Evolutionary conservation across 1,284 basidiomycete genomes (phyloP).

Genomic region (Moesziomyces sp.): DNA sequence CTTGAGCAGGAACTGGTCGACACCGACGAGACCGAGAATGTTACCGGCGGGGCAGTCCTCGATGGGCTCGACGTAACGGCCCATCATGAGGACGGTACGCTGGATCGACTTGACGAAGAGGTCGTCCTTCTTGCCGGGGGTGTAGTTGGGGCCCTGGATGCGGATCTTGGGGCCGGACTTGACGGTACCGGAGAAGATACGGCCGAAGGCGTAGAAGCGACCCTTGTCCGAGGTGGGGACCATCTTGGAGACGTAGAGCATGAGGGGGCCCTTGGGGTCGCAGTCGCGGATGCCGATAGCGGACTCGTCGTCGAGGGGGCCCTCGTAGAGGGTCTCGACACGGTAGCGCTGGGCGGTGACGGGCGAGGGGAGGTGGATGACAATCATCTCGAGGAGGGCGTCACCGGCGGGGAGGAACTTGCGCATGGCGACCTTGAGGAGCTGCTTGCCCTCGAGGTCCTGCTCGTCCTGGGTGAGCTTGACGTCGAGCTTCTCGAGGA

Average conservation of each 20-base stretch:
- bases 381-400: slow-evolving; percentile 99
- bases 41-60: slow-evolving; percentile 99
- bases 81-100: slow-evolving; percentile 99
- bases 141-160: slow-evolving; percentile 99
- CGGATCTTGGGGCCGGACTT: slow-evolving; percentile 97
- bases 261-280: slow-evolving; percentile 94
- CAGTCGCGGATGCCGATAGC: slow-evolving; percentile 99
- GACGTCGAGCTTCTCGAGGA: slow-evolving; percentile 97
- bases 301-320: slow-evolving; percentile 99
- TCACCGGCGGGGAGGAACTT: slow-evolving; percentile 99
- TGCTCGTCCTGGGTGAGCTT: slow-evolving; percentile 89
- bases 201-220: slow-evolving; percentile 99
- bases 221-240: slow-evolving; percentile 99
- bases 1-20: slow-evolving; percentile 99
- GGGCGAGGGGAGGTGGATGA: slow-evolving; percentile 92
- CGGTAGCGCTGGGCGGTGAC: slow-evolving; percentile 97
- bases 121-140: slow-evolving; percentile 99
- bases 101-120: slow-evolving; percentile 98
- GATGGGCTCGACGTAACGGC: slow-evolving; percentile 97
- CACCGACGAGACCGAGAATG: slow-evolving; percentile 98
- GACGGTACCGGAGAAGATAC: slow-evolving; percentile 99
- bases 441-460: slow-evolving; percentile 93
- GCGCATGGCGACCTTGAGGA: slow-evolving; percentile 98
- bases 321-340: slow-evolving; percentile 99
- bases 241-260: slow-evolving; percentile 99